Conservation (phyloP, 306 rosid species). For the Medicago arabica region DNA sequence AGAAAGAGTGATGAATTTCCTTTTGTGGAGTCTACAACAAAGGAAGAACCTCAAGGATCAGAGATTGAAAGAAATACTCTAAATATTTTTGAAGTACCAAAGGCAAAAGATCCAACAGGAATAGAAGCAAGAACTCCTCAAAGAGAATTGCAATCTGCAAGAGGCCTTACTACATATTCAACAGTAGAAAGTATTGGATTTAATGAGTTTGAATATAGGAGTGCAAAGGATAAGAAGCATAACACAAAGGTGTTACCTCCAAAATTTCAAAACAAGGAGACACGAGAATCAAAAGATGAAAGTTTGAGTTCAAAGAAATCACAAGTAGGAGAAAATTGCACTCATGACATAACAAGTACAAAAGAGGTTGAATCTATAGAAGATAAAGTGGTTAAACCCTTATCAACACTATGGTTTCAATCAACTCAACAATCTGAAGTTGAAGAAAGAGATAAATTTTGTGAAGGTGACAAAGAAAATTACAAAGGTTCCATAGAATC, state of each 20-base stretch:
- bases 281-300: conserved; percentile 8
- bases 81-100: conserved; percentile 4
- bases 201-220: conserved; percentile 31
- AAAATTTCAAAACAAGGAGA: conserved; percentile 27
- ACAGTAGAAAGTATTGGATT: background rate
- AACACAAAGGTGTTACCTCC: background rate
- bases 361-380: conserved; percentile 2
- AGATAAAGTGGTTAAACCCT: conserved; percentile 20
- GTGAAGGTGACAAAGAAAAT: conserved; percentile 19
- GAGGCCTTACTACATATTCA: no score
- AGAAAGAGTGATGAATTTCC: no score
- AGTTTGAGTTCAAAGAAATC: conserved; percentile 1
- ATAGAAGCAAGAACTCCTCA: background rate
- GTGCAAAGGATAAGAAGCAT: conserved; percentile 11
- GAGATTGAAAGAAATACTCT: background rate
- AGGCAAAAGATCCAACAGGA: conserved; percentile 24
- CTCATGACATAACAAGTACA: background rate
- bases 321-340: conserved; percentile 15
- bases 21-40: conserved; percentile 13
- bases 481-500: conserved; percentile 25
- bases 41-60: conserved; percentile 3
- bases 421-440: conserved; percentile 23
- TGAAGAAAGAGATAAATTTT: background rate
- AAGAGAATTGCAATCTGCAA: background rate
- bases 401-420: conserved; percentile 9